phyloP scores from a whole-genome alignment of 129 eudicot genomes.

The Artemisia argyi region DNA sequence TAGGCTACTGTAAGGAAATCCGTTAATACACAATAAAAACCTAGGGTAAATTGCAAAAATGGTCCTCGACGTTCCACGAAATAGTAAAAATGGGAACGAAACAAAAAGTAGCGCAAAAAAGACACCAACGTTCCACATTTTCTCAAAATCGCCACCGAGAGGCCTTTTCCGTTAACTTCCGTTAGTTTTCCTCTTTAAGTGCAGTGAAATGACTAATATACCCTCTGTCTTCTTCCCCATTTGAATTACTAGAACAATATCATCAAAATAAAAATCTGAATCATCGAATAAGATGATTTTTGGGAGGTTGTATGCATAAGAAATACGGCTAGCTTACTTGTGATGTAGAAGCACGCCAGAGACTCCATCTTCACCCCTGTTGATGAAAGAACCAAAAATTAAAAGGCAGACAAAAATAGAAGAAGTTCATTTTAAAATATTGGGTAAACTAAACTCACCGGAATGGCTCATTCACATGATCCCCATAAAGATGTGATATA shows the following conservation, averaged over 20 bases:
- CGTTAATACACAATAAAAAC: too few species aligned
- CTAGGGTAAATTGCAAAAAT: too few species aligned
- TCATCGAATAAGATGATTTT: neutral
- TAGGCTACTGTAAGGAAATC: too few species aligned
- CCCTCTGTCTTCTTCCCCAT: too few species aligned
- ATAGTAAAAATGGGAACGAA: too few species aligned
- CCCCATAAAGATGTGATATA: slow-evolving; percentile 88
- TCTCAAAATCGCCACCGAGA: too few species aligned
- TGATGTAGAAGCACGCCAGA: slow-evolving; percentile 95
- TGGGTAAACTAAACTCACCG: slow-evolving; percentile 42
- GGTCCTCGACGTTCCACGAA: too few species aligned
- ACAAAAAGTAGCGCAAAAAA: too few species aligned
- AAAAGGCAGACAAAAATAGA: neutral
- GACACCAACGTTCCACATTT: too few species aligned
- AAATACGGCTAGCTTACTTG: slow-evolving; percentile 59
- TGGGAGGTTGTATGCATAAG: neutral
- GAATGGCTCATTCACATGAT: slow-evolving; percentile 94
- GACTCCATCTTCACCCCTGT: slow-evolving; percentile 91
- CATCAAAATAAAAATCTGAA: slow-evolving; percentile 3
- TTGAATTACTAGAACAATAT: neutral
- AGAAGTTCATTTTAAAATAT: neutral
- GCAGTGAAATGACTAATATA: too few species aligned
- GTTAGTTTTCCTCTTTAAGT: too few species aligned
- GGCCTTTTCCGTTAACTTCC: too few species aligned
- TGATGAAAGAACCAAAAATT: slow-evolving; percentile 5